Conservation (phyloP, 805 yeast species). For the Grigorovia jiainica region DNA sequence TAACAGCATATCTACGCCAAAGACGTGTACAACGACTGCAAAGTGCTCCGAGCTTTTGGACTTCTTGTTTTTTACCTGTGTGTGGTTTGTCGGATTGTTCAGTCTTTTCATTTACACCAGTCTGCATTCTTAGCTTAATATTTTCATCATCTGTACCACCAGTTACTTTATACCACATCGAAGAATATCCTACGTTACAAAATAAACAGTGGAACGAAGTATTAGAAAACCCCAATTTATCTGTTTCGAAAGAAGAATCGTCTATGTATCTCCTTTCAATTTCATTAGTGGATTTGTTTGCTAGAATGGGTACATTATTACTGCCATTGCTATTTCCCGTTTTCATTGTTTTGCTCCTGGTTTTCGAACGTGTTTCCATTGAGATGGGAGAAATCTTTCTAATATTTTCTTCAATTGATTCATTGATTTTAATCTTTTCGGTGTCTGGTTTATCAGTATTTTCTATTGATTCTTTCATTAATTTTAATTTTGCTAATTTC, state of each 20-base stretch:
- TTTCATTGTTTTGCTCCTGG: background rate
- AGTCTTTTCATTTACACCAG: conserved; percentile 15
- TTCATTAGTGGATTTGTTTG: background rate
- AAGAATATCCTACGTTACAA: conserved; percentile 40
- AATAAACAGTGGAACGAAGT: conserved; percentile 56
- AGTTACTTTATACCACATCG: conserved; percentile 29
- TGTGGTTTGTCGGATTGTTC: conserved; percentile 8
- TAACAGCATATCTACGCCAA: conserved; percentile 84
- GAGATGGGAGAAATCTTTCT: background rate
- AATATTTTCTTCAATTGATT: background rate
- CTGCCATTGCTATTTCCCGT: too few relatives aligned
- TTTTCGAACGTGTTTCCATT: background rate
- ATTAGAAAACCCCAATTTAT: conserved; percentile 34
- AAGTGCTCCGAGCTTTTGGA: conserved; percentile 43
- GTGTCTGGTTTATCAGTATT: conserved; percentile 14
- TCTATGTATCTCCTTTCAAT: conserved; percentile 31
- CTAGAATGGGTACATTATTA: conserved; percentile 1
- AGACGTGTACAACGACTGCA: conserved; percentile 82
- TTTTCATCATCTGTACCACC: conserved; percentile 26
- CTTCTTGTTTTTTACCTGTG: conserved; percentile 8
- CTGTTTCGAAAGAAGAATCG: conserved; percentile 51
- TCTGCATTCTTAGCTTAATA: conserved; percentile 14
- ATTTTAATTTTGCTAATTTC: conserved; percentile 41
- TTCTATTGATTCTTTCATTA: conserved; percentile 24
- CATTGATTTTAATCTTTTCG: background rate